Evolutionary conservation across 371 early-diverging fungal genomes (phyloP).

Genomic region (Phascolomyces articulosus): DNA sequence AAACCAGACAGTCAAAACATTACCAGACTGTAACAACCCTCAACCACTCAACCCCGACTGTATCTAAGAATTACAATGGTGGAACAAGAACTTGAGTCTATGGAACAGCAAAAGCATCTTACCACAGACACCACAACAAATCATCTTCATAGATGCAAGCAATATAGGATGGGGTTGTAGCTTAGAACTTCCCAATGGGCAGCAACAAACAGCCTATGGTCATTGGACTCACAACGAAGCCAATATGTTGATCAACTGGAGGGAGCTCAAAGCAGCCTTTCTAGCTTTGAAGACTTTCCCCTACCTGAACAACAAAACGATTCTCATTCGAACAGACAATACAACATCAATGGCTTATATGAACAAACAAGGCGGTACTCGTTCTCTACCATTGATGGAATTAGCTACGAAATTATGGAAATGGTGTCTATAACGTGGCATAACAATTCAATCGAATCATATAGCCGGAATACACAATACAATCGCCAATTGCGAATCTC

Average conservation of each 20-base stretch:
- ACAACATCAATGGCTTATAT: constrained; percentile 24
- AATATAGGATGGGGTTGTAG: constrained; percentile 21
- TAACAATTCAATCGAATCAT: constrained; percentile 23
- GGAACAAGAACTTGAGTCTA: background rate
- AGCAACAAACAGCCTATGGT: background rate
- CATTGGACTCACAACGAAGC: constrained; percentile 4
- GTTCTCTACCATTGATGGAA: constrained; percentile 20
- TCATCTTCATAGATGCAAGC: constrained; percentile 23
- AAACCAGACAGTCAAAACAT: background rate
- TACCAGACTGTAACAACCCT: background rate
- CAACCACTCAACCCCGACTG: background rate
- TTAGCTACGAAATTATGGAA: constrained; percentile 24
- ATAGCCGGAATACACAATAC: constrained; percentile 20
- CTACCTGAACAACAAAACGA: constrained; percentile 2
- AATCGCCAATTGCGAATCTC: constrained; percentile 19
- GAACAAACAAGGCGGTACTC: constrained; percentile 33
- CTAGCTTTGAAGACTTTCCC: constrained; percentile 19
- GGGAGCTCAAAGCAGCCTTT: constrained; percentile 18
- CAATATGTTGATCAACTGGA: constrained; percentile 20
- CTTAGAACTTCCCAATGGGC: no score
- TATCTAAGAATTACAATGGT: constrained; percentile 17
- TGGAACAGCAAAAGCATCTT: constrained; percentile 16
- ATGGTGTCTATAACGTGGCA: constrained; percentile 16
- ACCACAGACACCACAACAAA: constrained; percentile 12
- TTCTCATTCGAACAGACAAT: constrained; percentile 34